phyloP scores from a whole-genome alignment of 371 early-diverging fungal species.

The Mortierella sp. region DNA sequence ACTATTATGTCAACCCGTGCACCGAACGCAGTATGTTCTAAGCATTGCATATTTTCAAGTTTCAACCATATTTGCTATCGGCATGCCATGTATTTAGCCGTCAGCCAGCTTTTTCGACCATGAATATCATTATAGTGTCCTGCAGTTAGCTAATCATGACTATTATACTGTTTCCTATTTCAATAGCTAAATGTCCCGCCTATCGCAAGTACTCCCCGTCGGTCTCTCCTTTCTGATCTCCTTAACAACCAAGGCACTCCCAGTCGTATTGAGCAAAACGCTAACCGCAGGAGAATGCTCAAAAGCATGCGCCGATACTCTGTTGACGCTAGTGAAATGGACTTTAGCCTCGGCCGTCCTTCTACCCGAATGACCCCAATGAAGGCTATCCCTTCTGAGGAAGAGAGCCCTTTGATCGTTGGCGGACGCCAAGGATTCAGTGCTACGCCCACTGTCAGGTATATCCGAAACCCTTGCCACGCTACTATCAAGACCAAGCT shows the following conservation, averaged over 20 bases:
- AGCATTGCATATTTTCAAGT: no score
- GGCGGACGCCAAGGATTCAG: conserved; percentile 39
- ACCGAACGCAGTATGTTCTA: no score
- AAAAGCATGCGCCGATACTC: conserved; percentile 58
- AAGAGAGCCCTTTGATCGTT: conserved; percentile 18
- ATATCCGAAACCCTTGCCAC: conserved; percentile 54
- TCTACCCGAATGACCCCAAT: conserved; percentile 34
- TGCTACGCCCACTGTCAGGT: conserved; percentile 42
- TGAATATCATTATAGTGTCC: no score
- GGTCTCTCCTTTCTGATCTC: conserved; percentile 50
- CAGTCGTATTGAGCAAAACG: conserved; percentile 47
- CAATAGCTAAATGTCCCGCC: conserved; percentile 36
- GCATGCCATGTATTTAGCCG: no score
- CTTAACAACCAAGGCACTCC: conserved; percentile 40
- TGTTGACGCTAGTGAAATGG: conserved; percentile 51
- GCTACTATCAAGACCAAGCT: conserved; percentile 53
- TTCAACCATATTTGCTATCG: no score
- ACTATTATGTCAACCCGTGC: background rate
- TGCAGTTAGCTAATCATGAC: conserved; percentile 15
- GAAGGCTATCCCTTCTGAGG: conserved; percentile 40
- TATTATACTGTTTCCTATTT: conserved; percentile 3
- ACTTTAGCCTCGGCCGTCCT: conserved; percentile 43
- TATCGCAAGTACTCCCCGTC: conserved; percentile 30
- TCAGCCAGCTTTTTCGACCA: no score
- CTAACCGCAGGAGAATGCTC: conserved; percentile 52